Base-by-base conservation (phyloP, 148 eudicot genomes). In the Cornus controversa region DNA sequence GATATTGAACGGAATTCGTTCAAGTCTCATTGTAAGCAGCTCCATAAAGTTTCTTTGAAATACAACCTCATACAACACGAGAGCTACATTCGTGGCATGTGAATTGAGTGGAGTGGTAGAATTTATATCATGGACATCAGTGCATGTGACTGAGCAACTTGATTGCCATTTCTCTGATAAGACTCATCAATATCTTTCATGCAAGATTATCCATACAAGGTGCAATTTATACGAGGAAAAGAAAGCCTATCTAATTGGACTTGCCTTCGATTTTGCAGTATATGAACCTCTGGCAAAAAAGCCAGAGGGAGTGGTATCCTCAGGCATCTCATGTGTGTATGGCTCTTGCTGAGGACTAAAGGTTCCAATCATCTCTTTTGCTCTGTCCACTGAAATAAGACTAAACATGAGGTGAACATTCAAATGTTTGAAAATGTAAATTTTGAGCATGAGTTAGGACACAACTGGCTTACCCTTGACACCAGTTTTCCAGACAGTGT, bases 401-500 rank as follows among this genome's bases (percentile, higher is more conserved):
- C 24, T 22, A 5, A 69, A n/a, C n/a, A 25, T 37, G 14, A 67
- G 14, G 8, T 54, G 31, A 67, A n/a, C 60, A 64, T 75, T 37
- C 24, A 68, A 4, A 22, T 11, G 5, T 45, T 13, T 11, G 2
- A 22, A 24, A 67, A 8, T 57, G 36, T 40, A 1, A n/a, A 58
- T 8, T 11, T 0, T 31, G 15, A 15, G n/a, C 22, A 10, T 26
- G 26, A 65, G 29, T 22, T 25, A n/a, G 40, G 20, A 45, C 60
- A 20, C 5, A 15, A 26, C 16, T 20, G 23, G 15, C 75, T 68
- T 77, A 88, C 91, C 91, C 70, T 84, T 88, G 64, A 88, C 27
- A 62, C 91, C 89, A 50, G 87, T 85, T 86, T 85, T 88, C 91
- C 91, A 85, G 2, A 88, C 91, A 26, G 84, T 82, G 74, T 88